phyloP scores from a whole-genome alignment of 2,329 filamentous ascomycete species.

The Rhexocercosporidium sp. region DNA sequence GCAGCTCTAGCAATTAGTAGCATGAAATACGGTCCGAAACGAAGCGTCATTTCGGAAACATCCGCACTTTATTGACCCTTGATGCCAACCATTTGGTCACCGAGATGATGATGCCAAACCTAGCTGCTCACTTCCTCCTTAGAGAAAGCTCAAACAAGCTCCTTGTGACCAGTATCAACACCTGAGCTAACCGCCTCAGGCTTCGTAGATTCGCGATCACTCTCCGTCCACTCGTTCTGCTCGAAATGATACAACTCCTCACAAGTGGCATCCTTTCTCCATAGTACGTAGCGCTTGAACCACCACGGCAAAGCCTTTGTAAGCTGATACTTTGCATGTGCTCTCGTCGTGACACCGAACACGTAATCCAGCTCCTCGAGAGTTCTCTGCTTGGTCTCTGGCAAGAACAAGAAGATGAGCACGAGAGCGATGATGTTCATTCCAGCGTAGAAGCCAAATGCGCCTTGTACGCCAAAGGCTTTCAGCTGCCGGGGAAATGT shows the following conservation, averaged over 20 bases:
- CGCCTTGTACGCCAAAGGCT: conserved; percentile 41
- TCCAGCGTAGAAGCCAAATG: conserved; percentile 60
- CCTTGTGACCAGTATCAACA: conserved; percentile 19
- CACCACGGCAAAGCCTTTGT: conserved; percentile 65
- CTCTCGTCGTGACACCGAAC: conserved; percentile 45
- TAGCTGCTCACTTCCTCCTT: no score
- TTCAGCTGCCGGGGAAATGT: conserved; percentile 44
- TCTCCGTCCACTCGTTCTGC: conserved; percentile 23
- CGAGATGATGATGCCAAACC: background rate
- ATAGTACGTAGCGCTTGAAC: conserved; percentile 53
- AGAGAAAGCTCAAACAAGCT: conserved; percentile 14
- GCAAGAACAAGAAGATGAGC: conserved; percentile 62
- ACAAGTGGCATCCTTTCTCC: conserved; percentile 20
- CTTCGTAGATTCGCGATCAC: conserved; percentile 18
- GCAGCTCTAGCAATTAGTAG: no score
- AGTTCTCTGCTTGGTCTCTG: conserved; percentile 59
- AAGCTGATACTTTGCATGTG: conserved; percentile 34
- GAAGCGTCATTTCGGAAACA: no score
- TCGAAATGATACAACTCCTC: conserved; percentile 30
- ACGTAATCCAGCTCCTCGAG: conserved; percentile 51
- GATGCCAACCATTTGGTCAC: background rate
- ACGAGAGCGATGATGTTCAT: conserved; percentile 60
- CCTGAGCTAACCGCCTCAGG: conserved; percentile 16
- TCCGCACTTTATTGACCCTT: background rate
- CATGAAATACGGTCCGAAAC: no score